Conservation (phyloP, 306 rosid species). For the Rosa multiflora region DNA sequence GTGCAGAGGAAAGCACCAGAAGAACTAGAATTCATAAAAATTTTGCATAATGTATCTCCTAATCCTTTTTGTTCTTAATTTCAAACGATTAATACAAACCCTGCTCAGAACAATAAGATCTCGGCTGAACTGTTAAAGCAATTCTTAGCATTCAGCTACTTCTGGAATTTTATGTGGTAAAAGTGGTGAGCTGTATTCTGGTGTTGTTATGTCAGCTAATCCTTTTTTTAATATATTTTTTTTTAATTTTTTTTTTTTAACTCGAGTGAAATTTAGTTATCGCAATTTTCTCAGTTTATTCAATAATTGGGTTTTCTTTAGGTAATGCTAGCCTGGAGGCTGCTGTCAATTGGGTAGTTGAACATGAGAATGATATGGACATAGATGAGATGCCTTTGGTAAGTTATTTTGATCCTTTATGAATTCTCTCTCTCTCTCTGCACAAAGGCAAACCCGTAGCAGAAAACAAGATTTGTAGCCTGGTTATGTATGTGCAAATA, state of each 20-base stretch:
- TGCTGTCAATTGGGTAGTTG: slow-evolving; percentile 89
- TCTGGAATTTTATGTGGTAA: background rate
- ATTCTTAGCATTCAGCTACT: background rate
- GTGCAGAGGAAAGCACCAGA: background rate
- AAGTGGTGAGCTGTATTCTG: background rate
- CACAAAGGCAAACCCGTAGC: background rate
- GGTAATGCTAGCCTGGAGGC: slow-evolving; percentile 86
- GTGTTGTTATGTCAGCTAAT: slow-evolving; percentile 1
- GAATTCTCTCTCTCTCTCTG: background rate
- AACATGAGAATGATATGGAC: slow-evolving; percentile 77
- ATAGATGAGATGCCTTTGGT: slow-evolving; percentile 94
- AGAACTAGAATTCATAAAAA: background rate
- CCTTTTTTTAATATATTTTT: background rate
- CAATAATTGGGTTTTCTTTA: slow-evolving; percentile 36
- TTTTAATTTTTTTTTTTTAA: too few species aligned
- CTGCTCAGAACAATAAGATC: background rate
- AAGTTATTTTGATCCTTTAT: slow-evolving; percentile 20
- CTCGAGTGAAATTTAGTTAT: background rate
- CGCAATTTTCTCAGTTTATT: slow-evolving; percentile 15
- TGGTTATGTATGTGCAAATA: background rate
- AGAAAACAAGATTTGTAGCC: background rate
- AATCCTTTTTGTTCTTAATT: background rate
- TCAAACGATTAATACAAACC: background rate
- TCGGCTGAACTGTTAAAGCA: background rate
- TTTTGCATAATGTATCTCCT: background rate